These are phyloP conservation scores for Setaria viridis DNA, from an alignment of 202 grass and related monocot species.

Conservation along the genomic window DNA sequence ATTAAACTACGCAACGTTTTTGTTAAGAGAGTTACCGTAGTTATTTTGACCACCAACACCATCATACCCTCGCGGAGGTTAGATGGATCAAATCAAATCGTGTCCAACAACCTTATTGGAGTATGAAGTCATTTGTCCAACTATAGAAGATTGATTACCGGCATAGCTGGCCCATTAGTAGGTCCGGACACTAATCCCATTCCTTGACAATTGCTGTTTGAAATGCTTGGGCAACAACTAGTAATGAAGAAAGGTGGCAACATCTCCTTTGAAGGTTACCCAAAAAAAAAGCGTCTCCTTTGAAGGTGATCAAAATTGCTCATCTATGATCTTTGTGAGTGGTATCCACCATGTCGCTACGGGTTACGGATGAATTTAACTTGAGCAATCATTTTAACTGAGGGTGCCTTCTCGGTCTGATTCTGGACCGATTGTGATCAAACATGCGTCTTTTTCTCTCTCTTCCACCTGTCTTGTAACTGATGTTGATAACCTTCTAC, in stretches of 20 bases:
- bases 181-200: not conserved
- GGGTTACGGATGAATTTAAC: not conserved
- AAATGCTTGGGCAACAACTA: not conserved
- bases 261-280: not conserved
- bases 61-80: not conserved
- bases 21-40: not conserved
- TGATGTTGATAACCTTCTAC: not conserved
- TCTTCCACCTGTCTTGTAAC: not conserved
- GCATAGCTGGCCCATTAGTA: not conserved
- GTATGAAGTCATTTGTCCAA: not conserved
- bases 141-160: not conserved
- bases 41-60: not conserved
- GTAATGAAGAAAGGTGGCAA: not conserved
- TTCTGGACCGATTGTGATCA: not conserved
- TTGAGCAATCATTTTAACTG: no score
- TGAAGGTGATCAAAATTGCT: not conserved
- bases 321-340: not conserved
- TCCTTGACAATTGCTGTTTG: not conserved
- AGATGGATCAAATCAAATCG: not conserved
- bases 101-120: not conserved
- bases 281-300: no score
- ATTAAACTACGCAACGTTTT: not conserved
- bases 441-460: not conserved
- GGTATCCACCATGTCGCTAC: not conserved
- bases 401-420: not conserved